Evolutionary conservation across 306 rosid species (phyloP).

Genomic region (Glycine latifolia): DNA sequence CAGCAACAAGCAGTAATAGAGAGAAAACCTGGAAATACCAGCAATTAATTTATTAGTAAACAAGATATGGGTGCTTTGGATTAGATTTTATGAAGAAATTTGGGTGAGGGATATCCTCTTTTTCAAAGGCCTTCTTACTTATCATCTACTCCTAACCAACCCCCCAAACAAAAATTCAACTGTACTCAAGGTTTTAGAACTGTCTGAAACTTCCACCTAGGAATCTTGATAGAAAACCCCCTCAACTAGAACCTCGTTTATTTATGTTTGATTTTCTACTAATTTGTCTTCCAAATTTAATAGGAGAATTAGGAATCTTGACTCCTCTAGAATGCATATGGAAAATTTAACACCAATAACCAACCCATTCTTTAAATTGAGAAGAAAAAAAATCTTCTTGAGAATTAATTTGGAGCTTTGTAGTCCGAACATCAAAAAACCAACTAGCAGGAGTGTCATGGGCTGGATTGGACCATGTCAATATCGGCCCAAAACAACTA

Average conservation of each 20-base stretch:
- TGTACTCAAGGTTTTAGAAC: background rate
- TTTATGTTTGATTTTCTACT: slow-evolving; percentile 20
- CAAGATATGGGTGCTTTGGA: background rate
- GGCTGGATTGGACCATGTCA: background rate
- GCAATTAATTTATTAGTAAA: slow-evolving; percentile 45
- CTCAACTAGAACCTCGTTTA: background rate
- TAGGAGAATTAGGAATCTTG: background rate
- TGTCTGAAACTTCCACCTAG: background rate
- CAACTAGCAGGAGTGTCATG: background rate
- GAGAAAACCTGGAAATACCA: slow-evolving; percentile 67
- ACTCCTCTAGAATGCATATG: background rate
- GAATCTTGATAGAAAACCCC: background rate
- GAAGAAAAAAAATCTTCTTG: background rate
- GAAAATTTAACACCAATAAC: slow-evolving; percentile 1
- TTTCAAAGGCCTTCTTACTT: background rate
- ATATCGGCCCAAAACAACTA: background rate
- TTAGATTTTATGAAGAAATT: background rate
- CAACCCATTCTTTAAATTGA: background rate
- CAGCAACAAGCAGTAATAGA: slow-evolving; percentile 75
- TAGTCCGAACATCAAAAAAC: background rate
- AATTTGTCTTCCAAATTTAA: slow-evolving; percentile 9
- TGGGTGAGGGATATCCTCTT: background rate
- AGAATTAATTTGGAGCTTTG: background rate
- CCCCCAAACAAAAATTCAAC: background rate
- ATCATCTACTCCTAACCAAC: background rate